Conservation (phyloP, 2,329 filamentous ascomycete species). For the Lachnum nothofagi region DNA sequence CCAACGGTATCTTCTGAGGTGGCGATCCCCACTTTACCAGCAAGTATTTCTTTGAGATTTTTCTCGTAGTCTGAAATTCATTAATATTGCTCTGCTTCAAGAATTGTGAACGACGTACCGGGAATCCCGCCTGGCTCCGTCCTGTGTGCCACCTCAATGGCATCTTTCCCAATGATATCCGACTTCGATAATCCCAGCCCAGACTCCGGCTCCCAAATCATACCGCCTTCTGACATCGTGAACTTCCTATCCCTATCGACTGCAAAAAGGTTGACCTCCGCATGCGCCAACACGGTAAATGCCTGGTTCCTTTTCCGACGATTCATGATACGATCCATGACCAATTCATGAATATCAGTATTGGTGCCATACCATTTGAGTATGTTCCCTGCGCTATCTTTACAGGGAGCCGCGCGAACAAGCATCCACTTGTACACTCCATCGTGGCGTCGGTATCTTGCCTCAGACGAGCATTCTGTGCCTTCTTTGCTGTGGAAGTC, state of each 20-base stretch:
- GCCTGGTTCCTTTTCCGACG: constrained; percentile 23
- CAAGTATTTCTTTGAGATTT: constrained; percentile 17
- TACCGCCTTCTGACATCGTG: constrained; percentile 22
- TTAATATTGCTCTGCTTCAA: no score
- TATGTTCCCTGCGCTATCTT: constrained; percentile 12
- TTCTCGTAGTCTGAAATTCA: constrained; percentile 16
- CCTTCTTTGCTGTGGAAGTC: background rate
- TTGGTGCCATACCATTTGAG: constrained; percentile 27
- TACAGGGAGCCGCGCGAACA: constrained; percentile 17
- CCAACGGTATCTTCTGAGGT: constrained; percentile 21
- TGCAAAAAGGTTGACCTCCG: constrained; percentile 24
- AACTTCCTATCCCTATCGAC: constrained; percentile 16
- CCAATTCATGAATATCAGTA: constrained; percentile 25
- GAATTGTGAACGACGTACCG: constrained; percentile 10
- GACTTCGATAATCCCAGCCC: constrained; percentile 9
- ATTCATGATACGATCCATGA: constrained; percentile 23
- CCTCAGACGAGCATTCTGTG: constrained; percentile 17
- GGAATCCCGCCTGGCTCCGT: constrained; percentile 13
- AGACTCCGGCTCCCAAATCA: constrained; percentile 13
- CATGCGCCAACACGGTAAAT: constrained; percentile 23
- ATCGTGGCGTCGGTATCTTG: constrained; percentile 22
- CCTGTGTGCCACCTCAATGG: constrained; percentile 12
- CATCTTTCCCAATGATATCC: constrained; percentile 13
- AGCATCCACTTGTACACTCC: constrained; percentile 27
- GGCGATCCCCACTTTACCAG: constrained; percentile 19